A percentile compares a stretch with the other conserved stretches of the same genome.
phyloP scores from a whole-genome alignment of 805 yeast species.

The Cyberlindnera suaveolens region DNA sequence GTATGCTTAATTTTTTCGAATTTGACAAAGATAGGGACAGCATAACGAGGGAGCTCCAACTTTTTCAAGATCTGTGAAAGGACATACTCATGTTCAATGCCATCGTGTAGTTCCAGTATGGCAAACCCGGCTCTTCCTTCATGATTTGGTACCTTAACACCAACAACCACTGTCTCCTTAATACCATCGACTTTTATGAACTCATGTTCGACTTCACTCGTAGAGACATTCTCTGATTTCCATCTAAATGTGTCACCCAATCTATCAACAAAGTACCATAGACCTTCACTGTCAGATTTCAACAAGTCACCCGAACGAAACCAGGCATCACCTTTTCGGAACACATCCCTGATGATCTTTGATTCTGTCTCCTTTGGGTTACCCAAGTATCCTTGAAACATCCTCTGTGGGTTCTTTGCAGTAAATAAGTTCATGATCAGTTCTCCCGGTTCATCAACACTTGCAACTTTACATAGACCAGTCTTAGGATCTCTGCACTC shows the following conservation, averaged over 20 bases:
- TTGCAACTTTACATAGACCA: constrained; percentile 56
- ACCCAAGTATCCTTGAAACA: constrained; percentile 87
- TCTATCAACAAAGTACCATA: constrained; percentile 82
- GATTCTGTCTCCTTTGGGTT: constrained; percentile 73
- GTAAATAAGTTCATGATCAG: constrained; percentile 68
- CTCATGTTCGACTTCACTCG: constrained; percentile 87
- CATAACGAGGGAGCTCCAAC: constrained; percentile 68
- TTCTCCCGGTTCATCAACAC: constrained; percentile 74
- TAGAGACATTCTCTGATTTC: constrained; percentile 93
- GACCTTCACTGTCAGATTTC: constrained; percentile 57
- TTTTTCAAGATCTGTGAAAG: constrained; percentile 33
- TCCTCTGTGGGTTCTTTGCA: constrained; percentile 55
- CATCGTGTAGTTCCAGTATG: constrained; percentile 46
- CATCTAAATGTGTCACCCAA: constrained; percentile 94
- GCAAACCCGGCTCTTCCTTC: constrained; percentile 96
- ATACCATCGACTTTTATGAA: constrained; percentile 35
- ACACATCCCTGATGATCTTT: constrained; percentile 68
- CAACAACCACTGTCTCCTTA: constrained; percentile 78
- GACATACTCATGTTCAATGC: constrained; percentile 21
- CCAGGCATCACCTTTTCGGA: constrained; percentile 85
- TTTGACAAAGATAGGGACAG: constrained; percentile 78
- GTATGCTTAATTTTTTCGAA: constrained; percentile 60
- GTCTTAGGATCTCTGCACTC: constrained; percentile 61
- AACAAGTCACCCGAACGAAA: constrained; percentile 84
- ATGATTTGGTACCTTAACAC: constrained; percentile 75